A percentile compares a stretch with the other conserved stretches of the same genome.
Evolutionary conservation across 2,329 filamentous ascomycete species (phyloP).

Genomic region (Verticillium nubilum): DNA sequence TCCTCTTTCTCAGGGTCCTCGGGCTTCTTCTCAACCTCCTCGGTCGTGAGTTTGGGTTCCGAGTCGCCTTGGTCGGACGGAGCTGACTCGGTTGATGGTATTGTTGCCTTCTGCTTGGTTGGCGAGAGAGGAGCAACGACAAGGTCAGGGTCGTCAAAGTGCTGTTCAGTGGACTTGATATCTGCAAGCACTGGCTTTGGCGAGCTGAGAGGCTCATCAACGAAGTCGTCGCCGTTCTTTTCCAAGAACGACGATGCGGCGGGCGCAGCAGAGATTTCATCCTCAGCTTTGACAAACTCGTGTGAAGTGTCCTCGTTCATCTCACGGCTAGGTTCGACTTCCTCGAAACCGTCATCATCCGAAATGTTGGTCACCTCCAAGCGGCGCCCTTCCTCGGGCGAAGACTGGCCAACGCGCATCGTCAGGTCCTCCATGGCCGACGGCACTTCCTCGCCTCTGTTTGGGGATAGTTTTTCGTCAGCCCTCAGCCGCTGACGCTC

Average conservation of each 20-base stretch:
- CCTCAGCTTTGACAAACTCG: conserved; percentile 58
- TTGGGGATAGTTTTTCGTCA: conserved; percentile 61
- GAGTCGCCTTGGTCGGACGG: background rate
- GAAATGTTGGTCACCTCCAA: conserved; percentile 76
- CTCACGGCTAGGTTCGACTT: conserved; percentile 67
- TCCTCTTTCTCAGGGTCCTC: background rate
- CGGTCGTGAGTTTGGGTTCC: conserved; percentile 6
- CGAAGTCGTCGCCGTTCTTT: conserved; percentile 67
- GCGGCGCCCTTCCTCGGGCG: conserved; percentile 58
- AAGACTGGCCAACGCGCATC: conserved; percentile 47
- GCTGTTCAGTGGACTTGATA: conserved; percentile 45
- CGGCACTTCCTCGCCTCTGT: conserved; percentile 30
- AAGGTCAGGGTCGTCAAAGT: conserved; percentile 51
- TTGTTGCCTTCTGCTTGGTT: conserved; percentile 24
- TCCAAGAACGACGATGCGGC: conserved; percentile 23
- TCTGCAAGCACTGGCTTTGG: conserved; percentile 57
- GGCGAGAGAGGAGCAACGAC: conserved; percentile 55
- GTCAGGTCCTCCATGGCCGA: conserved; percentile 56
- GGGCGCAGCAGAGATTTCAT: conserved; percentile 35
- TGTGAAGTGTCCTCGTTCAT: conserved; percentile 69
- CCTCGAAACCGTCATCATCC: conserved; percentile 91
- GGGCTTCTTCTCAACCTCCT: conserved; percentile 2
- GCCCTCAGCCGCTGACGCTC: conserved; percentile 75
- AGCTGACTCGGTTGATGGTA: conserved; percentile 8
- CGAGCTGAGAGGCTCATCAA: conserved; percentile 71